A percentile compares a stretch with the other conserved stretches of the same genome.
phyloP scores from a whole-genome alignment of 345 rosid species.

The Clarkia xantiana region DNA sequence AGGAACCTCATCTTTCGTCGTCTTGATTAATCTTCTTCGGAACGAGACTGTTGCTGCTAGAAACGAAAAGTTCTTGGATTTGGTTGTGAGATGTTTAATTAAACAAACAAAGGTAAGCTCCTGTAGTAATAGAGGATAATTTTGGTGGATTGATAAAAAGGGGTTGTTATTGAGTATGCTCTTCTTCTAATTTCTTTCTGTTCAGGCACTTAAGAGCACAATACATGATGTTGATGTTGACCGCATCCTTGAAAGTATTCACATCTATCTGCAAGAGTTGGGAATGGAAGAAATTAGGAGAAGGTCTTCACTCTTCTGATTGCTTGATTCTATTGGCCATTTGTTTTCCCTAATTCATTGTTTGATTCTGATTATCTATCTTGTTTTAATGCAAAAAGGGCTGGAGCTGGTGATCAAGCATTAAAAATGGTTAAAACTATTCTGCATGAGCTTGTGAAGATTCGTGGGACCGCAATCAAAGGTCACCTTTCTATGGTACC shows the following conservation, averaged over 20 bases:
- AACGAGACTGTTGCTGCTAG: conserved; percentile 57
- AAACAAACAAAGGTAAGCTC: conserved; percentile 82
- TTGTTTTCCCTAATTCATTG: background rate
- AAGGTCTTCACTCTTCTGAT: conserved; percentile 32
- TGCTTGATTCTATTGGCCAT: conserved; percentile 1
- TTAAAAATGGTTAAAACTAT: conserved; percentile 98
- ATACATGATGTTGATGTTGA: conserved; percentile 97
- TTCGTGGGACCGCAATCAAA: conserved; percentile 94
- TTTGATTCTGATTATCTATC: conserved; percentile 1
- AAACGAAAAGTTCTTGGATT: conserved; percentile 95
- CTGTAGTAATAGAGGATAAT: background rate
- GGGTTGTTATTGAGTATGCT: background rate
- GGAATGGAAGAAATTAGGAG: conserved; percentile 99
- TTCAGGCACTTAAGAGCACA: conserved; percentile 90
- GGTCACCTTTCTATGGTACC: conserved; percentile 98
- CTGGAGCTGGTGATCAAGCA: conserved; percentile 99
- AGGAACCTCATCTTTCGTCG: conserved; percentile 87
- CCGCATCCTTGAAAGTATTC: conserved; percentile 92
- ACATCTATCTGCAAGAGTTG: conserved; percentile 83
- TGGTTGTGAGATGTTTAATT: conserved; percentile 95
- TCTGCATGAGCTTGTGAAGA: conserved; percentile 97
- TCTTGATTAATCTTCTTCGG: conserved; percentile 76
- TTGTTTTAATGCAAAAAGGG: conserved; percentile 27
- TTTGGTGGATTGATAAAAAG: background rate
- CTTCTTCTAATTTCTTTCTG: background rate